These are phyloP conservation scores for Nitzschia sp. DNA, from an alignment of 108 stramenopile species.

Conservation along the genomic window DNA sequence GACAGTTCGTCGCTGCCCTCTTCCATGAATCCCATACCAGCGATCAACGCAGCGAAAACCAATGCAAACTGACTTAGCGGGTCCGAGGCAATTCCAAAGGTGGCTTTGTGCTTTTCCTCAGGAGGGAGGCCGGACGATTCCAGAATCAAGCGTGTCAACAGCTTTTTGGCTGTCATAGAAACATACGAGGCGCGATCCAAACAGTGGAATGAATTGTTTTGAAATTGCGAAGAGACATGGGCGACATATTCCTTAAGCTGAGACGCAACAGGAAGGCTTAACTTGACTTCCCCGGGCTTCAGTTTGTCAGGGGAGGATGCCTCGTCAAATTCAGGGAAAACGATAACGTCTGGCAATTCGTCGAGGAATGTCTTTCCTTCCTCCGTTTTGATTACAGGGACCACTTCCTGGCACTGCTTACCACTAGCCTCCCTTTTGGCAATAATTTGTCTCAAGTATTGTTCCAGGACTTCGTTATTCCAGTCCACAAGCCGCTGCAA, in stretches of 20 bases:
- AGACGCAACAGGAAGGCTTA: neutral
- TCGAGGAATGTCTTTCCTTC: conserved; percentile 16
- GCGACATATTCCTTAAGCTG: conserved; percentile 46
- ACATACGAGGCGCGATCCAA: conserved; percentile 56
- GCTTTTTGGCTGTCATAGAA: conserved; percentile 56
- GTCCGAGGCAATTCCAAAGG: conserved; percentile 37
- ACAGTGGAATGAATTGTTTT: conserved; percentile 48
- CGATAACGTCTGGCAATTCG: conserved; percentile 18
- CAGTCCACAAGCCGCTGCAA: conserved; percentile 40
- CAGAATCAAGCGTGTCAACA: conserved; percentile 25
- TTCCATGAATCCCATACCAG: conserved; percentile 40
- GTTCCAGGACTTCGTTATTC: conserved; percentile 37
- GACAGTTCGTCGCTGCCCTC: conserved; percentile 31
- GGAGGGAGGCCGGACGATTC: neutral
- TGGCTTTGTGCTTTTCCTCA: conserved; percentile 17
- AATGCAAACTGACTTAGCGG: conserved; percentile 48
- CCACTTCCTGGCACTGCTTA: neutral
- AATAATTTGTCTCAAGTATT: conserved; percentile 30
- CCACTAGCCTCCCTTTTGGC: conserved; percentile 26
- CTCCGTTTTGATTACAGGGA: neutral
- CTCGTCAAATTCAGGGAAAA: conserved; percentile 12
- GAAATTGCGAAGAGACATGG: conserved; percentile 51
- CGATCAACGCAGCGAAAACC: conserved; percentile 48
- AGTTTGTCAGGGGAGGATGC: conserved; percentile 5
- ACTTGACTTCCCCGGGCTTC: neutral